Evolutionary conservation across 208 protist species (phyloP), one percentile per base, ranked within the genome.

Genomic region (Leishmania tarentolae): DNA sequence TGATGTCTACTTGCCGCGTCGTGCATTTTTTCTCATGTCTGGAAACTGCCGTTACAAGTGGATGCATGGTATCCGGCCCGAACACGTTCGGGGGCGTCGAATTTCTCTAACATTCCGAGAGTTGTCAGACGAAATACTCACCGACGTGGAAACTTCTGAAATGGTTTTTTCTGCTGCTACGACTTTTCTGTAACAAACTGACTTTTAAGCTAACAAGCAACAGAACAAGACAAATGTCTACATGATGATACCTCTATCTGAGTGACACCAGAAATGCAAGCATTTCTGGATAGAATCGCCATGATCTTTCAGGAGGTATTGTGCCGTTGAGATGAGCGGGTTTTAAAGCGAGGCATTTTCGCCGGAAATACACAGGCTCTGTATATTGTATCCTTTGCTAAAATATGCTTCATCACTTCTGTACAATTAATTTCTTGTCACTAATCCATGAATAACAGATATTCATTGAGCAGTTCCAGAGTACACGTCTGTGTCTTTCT

Each of bases 91-190:
- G 40, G 76, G 76, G 13, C 86, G 95, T 19, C 81, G 95, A 31
- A 88, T 98, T 44, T 98, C 95, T 28, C 87, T 97, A 8, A 98
- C 94, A 35, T 85, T 96, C 37, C 86, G 95, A 13, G 93, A 98
- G 75, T 73, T 98, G 11, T 89, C 91, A 0, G 79, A 90, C 13
- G 87, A 90, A 66, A 82, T 97, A 46, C 82, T 87, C 13, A 50
- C 61, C 40, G 77, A 85, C 63, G 24, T 19, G 0, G 52, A 61
- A 17, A 37, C 86, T 13, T 46, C 88, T 6, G 52, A 87, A 73
- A 59, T 83, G 65, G 82, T 97, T 37, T 72, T 87, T 31, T 59
- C 44, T 50, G 85, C 84, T 61, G 84, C 94, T 35, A 78, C 76
- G 9, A 91, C 72, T 40, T 97, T 94, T 83, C 57, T 93, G 5